A percentile compares a stretch with the other conserved stretches of the same genome.
phyloP scores from a whole-genome alignment of 257 asterid species.

The Solanum paucissectum region DNA sequence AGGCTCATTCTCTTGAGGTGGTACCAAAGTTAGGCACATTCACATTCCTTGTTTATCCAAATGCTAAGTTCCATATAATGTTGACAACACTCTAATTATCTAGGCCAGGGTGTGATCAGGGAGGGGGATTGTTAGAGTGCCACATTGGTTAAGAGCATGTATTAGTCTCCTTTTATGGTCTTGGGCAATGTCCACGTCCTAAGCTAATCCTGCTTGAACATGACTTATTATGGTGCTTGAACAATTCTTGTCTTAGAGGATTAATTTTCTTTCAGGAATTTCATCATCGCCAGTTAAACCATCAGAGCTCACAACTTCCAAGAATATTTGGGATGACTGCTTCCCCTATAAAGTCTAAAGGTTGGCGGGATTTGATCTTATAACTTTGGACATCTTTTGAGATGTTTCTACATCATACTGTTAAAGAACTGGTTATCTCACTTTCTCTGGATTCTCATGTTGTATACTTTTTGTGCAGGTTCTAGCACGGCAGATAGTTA shows the following conservation, averaged over 20 bases:
- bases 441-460: not conserved
- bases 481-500: conserved; percentile 17
- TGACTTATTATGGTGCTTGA: not conserved
- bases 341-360: conserved; percentile 87
- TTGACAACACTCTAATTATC: not conserved
- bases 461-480: conserved; percentile 20
- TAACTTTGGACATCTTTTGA: not conserved
- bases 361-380: conserved; percentile 12
- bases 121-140: not conserved
- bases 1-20: not conserved
- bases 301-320: conserved; percentile 33
- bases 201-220: not conserved
- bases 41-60: not conserved
- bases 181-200: not conserved
- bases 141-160: not conserved
- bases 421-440: not conserved
- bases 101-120: not conserved
- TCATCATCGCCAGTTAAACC: conserved; percentile 32
- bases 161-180: not conserved
- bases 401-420: not conserved
- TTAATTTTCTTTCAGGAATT: conserved; percentile 40
- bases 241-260: not conserved
- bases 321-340: conserved; percentile 90
- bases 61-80: not conserved
- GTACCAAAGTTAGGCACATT: not conserved